phyloP scores from a whole-genome alignment of 2,329 filamentous ascomycete species.

The Xylariomycetidae sp. region DNA sequence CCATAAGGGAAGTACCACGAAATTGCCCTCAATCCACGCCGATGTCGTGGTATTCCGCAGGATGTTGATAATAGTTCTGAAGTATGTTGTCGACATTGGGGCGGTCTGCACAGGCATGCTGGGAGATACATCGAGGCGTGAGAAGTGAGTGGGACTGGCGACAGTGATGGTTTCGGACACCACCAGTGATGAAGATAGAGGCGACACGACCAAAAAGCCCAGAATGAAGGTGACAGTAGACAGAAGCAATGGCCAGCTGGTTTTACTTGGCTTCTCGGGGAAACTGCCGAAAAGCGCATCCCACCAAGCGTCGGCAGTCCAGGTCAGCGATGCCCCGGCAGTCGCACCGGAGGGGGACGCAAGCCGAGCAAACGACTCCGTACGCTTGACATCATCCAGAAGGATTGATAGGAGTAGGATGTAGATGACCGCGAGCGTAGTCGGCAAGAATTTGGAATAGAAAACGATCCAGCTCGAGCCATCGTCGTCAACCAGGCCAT shows the following conservation, averaged over 20 bases:
- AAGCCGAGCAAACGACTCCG: conserved; percentile 10
- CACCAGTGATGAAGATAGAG: conserved; percentile 10
- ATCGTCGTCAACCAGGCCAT: conserved; percentile 7
- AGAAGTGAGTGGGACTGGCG: conserved; percentile 4
- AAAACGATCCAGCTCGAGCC: conserved; percentile 7
- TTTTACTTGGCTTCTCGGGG: conserved; percentile 5
- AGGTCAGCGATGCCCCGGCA: conserved; percentile 7
- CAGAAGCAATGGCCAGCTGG: conserved; percentile 9
- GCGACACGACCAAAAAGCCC: conserved; percentile 10
- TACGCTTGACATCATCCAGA: conserved; percentile 12
- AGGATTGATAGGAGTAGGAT: conserved; percentile 11
- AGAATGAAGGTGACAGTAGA: conserved; percentile 8
- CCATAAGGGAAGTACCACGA: conserved; percentile 11
- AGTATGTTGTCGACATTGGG: conserved; percentile 9
- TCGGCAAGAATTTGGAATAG: conserved; percentile 10
- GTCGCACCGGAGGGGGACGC: conserved; percentile 8
- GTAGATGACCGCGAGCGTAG: conserved; percentile 9
- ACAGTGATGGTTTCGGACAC: conserved; percentile 8
- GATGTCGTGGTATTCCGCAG: conserved; percentile 12
- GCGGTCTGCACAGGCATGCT: conserved; percentile 8
- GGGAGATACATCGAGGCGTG: conserved; percentile 4
- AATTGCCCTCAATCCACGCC: conserved; percentile 11
- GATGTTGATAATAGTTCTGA: conserved; percentile 10
- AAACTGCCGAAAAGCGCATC: conserved; percentile 6
- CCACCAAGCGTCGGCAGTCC: conserved; percentile 13